Conservation (phyloP, 1,284 basidiomycete species). For the Fomitopsis pinicola region DNA sequence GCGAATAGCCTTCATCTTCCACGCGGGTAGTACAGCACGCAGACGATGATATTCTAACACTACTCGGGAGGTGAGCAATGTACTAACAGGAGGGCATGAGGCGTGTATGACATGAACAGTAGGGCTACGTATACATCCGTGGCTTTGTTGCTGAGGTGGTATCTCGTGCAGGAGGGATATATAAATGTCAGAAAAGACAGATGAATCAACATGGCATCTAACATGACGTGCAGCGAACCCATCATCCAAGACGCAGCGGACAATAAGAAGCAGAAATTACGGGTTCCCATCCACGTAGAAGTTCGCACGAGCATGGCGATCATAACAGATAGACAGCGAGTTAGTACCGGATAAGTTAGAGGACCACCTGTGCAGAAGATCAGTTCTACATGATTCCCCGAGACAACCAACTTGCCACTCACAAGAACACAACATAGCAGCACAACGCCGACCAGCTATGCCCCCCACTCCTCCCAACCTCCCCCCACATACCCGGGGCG, state of each 20-base stretch:
- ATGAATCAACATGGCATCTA: background rate
- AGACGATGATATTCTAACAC: too few species aligned
- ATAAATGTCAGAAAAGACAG: background rate
- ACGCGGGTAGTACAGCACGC: too few species aligned
- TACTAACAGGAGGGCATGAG: constrained; percentile 16
- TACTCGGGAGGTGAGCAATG: too few species aligned
- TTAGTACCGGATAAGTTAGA: constrained; percentile 6
- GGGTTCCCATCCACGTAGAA: background rate
- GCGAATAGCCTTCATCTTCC: too few species aligned
- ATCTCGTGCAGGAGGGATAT: background rate
- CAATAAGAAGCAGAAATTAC: background rate
- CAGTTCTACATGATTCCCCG: background rate
- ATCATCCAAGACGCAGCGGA: background rate
- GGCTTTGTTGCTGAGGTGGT: background rate
- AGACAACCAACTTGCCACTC: background rate
- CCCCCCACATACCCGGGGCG: constrained; percentile 19
- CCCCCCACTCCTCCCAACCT: constrained; percentile 25
- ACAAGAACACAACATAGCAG: background rate
- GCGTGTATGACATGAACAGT: constrained; percentile 19
- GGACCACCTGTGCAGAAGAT: background rate
- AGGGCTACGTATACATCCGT: constrained; percentile 1
- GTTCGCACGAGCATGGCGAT: constrained; percentile 1
- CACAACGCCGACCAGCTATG: constrained; percentile 5
- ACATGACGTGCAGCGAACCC: background rate
- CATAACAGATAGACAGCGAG: background rate